Percentiles rank a stretch among this genome's conserved stretches.
phyloP scores from a whole-genome alignment of 768 basidiomycete genomes.

The Macrolepiota fuliginosa region DNA sequence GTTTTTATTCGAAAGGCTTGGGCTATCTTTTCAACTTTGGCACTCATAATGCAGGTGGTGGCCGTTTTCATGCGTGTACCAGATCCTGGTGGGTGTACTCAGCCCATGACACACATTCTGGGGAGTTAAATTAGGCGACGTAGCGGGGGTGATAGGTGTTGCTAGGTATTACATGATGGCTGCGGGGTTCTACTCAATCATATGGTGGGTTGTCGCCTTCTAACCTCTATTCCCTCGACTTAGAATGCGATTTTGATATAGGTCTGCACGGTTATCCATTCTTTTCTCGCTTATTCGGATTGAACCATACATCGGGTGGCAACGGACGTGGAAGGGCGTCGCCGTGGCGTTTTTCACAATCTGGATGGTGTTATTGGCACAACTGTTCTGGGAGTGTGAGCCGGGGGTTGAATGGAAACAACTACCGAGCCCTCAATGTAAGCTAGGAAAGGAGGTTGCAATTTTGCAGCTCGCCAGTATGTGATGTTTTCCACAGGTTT shows the following conservation, averaged over 20 bases:
- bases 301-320: conserved; percentile 25
- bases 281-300: conserved; percentile 54
- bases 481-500: neutral
- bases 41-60: conserved; percentile 21
- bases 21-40: conserved; percentile 27
- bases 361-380: conserved; percentile 34
- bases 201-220: conserved; percentile 27
- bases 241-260: conserved; percentile 12
- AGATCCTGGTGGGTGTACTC: conserved; percentile 6
- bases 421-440: conserved; percentile 12
- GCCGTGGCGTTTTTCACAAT: conserved; percentile 28
- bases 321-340: conserved; percentile 18
- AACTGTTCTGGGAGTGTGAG: conserved; percentile 45
- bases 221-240: neutral
- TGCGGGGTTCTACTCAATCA: conserved; percentile 33
- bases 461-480: conserved; percentile 15
- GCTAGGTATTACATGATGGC: conserved; percentile 33
- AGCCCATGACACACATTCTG: neutral
- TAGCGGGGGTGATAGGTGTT: conserved; percentile 13
- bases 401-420: conserved; percentile 15
- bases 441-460: conserved; percentile 9
- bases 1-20: conserved; percentile 20
- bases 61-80: conserved; percentile 25
- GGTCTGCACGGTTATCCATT: conserved; percentile 49
- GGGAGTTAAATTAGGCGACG: neutral